Evolutionary conservation across 108 stramenopile species (phyloP).

Genomic region (Stephanodiscus triporus): DNA sequence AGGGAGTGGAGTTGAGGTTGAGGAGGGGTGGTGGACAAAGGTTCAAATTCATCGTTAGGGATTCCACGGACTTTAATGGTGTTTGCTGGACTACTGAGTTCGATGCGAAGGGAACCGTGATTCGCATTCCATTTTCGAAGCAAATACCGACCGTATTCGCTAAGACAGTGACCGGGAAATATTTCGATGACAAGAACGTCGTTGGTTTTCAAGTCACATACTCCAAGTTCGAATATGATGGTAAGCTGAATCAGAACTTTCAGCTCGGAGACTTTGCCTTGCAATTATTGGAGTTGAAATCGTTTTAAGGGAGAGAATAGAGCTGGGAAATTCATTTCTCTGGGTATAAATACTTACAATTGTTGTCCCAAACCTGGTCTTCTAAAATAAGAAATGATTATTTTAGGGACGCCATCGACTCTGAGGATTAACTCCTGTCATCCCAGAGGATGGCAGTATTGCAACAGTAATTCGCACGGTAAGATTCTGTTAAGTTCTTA

Average conservation of each 20-base stretch:
- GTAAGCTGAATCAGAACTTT: conserved; percentile 64
- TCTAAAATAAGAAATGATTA: conserved; percentile 22
- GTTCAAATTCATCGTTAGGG: conserved; percentile 77
- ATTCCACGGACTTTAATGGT: conserved; percentile 83
- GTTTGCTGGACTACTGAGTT: conserved; percentile 76
- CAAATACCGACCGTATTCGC: conserved; percentile 77
- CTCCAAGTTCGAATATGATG: conserved; percentile 86
- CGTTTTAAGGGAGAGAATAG: conserved; percentile 36
- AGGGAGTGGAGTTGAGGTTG: conserved; percentile 62
- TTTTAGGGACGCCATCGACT: conserved; percentile 29
- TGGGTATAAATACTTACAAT: not conserved
- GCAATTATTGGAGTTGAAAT: conserved; percentile 58
- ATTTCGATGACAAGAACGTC: conserved; percentile 53
- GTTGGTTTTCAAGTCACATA: conserved; percentile 75
- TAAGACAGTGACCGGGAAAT: conserved; percentile 45
- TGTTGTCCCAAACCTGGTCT: not conserved
- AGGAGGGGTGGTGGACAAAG: conserved; percentile 37
- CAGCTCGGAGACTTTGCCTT: conserved; percentile 60
- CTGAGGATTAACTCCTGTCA: not conserved
- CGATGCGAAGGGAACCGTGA: conserved; percentile 28
- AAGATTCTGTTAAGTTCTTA: not conserved
- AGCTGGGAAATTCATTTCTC: no score
- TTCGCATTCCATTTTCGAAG: conserved; percentile 65
- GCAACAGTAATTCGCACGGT: not conserved
- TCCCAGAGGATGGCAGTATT: not conserved